These are phyloP conservation scores for Allomyces javanicus DNA, from an alignment of 192 early-diverging fungal species.

Conservation along the genomic window DNA sequence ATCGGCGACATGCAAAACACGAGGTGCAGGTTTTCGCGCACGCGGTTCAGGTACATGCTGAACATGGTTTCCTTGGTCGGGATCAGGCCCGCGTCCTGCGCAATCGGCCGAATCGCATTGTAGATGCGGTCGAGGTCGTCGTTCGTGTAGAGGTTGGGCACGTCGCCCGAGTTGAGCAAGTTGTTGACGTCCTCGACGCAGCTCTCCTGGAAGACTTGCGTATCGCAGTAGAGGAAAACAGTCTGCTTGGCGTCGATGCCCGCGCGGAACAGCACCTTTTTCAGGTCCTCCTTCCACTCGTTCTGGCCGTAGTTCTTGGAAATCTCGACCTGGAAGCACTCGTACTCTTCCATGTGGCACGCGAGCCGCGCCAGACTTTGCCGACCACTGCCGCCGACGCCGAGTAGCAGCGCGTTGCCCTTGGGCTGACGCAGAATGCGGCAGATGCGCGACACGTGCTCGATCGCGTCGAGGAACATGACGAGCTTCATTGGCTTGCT, in stretches of 20 bases:
- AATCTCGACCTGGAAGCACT: conserved; percentile 88
- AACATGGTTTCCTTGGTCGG: conserved; percentile 87
- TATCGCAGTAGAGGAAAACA: conserved; percentile 94
- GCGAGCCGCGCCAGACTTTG: conserved; percentile 94
- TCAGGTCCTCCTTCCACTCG: conserved; percentile 96
- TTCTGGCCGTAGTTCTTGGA: conserved; percentile 84
- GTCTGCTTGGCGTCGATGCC: conserved; percentile 96
- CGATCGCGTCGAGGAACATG: conserved; percentile 91
- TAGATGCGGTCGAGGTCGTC: conserved; percentile 92
- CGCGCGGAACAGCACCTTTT: conserved; percentile 63
- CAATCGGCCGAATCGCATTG: conserved; percentile 75
- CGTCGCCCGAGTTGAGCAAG: conserved; percentile 89
- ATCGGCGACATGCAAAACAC: conserved; percentile 99
- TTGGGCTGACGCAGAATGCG: conserved; percentile 92
- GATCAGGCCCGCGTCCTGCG: conserved; percentile 80
- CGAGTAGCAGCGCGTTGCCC: conserved; percentile 94
- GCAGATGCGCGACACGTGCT: conserved; percentile 94
- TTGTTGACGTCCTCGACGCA: conserved; percentile 99
- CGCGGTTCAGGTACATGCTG: conserved; percentile 91
- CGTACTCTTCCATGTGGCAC: conserved; percentile 98
- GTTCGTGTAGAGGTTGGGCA: conserved; percentile 95
- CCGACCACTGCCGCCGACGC: conserved; percentile 92
- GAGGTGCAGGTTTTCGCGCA: conserved; percentile 90
- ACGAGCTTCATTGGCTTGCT: conserved; percentile 68
- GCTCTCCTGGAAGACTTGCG: conserved; percentile 84